A percentile compares a stretch with the other conserved stretches of the same genome.
Evolutionary conservation across 2,329 filamentous ascomycete species (phyloP).

Genomic region (Penicillium sp.): DNA sequence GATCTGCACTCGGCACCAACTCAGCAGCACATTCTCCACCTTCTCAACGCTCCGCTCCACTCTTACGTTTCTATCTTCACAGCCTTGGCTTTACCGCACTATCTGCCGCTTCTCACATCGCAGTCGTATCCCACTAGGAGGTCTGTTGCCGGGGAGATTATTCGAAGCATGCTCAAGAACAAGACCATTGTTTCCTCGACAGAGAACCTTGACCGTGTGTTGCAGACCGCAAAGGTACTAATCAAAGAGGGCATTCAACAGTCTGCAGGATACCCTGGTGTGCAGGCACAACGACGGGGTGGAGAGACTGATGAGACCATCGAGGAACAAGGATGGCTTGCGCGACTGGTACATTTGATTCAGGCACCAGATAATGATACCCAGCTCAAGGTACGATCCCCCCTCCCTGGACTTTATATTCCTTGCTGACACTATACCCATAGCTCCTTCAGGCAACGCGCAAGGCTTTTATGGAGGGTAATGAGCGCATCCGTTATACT

Average conservation of each 20-base stretch:
- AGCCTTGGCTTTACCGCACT: constrained; percentile 87
- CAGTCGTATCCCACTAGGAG: constrained; percentile 91
- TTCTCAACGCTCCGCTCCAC: constrained; percentile 86
- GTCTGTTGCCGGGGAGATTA: constrained; percentile 85
- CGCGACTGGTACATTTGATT: constrained; percentile 85
- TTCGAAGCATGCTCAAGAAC: constrained; percentile 76
- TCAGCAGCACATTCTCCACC: constrained; percentile 82
- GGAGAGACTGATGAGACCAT: constrained; percentile 94
- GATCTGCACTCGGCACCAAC: constrained; percentile 85
- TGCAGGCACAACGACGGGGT: constrained; percentile 68
- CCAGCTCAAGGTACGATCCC: constrained; percentile 67
- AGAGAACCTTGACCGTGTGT: constrained; percentile 79
- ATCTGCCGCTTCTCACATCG: constrained; percentile 81
- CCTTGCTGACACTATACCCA: constrained; percentile 10
- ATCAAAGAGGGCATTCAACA: constrained; percentile 89
- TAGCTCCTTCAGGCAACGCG: constrained; percentile 79
- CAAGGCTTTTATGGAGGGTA: constrained; percentile 85
- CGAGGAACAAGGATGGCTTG: constrained; percentile 96
- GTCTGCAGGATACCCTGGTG: constrained; percentile 78
- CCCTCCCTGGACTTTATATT: not conserved
- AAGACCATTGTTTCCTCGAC: constrained; percentile 74
- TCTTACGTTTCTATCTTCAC: constrained; percentile 94
- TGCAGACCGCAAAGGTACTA: constrained; percentile 84
- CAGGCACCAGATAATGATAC: constrained; percentile 83
- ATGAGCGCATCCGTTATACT: constrained; percentile 93